phyloP scores from a whole-genome alignment of 305 asterid genomes.

The Fraxinus xanthoxyloides region DNA sequence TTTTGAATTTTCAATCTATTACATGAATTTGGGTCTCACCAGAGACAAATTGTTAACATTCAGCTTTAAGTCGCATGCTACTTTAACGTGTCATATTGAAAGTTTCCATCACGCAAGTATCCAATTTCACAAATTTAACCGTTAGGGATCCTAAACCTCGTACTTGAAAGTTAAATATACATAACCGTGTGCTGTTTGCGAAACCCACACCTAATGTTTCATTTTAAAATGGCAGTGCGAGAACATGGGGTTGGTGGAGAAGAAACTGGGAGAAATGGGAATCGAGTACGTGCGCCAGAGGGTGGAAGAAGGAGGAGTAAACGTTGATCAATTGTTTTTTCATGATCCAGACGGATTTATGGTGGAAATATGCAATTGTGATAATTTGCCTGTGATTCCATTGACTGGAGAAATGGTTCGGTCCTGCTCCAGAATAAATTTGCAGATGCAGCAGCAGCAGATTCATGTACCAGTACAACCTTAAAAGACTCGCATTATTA shows the following conservation, averaged over 20 bases:
- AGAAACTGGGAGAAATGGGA: conserved; percentile 71
- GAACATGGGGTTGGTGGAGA: conserved; percentile 88
- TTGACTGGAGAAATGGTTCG: conserved; percentile 71
- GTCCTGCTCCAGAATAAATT: conserved; percentile 59
- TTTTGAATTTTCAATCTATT: not conserved
- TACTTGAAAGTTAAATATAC: not conserved
- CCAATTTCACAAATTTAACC: not conserved
- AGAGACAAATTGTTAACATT: too few relatives aligned
- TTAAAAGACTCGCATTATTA: not conserved
- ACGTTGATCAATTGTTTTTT: conserved; percentile 85
- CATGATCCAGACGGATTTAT: conserved; percentile 96
- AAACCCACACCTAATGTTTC: not conserved
- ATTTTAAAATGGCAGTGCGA: conserved; percentile 56
- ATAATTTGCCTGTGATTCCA: conserved; percentile 72
- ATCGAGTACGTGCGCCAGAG: conserved; percentile 63
- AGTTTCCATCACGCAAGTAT: not conserved
- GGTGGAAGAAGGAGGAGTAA: conserved; percentile 85
- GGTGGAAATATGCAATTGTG: conserved; percentile 96
- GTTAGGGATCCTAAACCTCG: too few relatives aligned
- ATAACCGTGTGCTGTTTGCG: not conserved
- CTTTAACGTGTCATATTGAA: not conserved
- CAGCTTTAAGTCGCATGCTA: not conserved
- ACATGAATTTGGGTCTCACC: not conserved
- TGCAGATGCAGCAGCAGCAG: conserved; percentile 52
- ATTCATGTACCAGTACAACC: conserved; percentile 47